Base-by-base conservation (phyloP, 768 basidiomycete species). In the Tulasnella sp. region DNA sequence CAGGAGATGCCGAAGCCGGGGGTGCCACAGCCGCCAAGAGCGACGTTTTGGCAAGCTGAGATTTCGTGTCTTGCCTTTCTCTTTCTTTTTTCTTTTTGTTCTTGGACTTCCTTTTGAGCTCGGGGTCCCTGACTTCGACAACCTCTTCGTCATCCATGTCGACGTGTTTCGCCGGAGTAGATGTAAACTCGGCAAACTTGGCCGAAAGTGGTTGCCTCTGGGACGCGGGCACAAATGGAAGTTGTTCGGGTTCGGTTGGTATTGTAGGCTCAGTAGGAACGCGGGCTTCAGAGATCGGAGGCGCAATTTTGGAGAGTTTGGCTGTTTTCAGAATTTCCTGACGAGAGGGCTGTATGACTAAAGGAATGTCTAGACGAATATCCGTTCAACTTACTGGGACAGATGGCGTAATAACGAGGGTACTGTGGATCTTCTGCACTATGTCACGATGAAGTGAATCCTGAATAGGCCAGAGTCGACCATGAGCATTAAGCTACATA, bases 141-240 rank as follows among this genome's bases (percentile, higher is more conserved):
- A 95, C 90, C 1, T 89, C 86, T 81, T 93, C 93, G 26, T 82
- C 83, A 37, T 82, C 82, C 44, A 82, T 46, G 1, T 73, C 77
- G 20, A 40, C 42, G 46, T 37, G 26, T 23, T 61, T 42, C 16
- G 67, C 73, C 23, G 57, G 76, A 39, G 80, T 75, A 35, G 76
- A 78, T 75, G 77, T 79, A 46, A 55, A 78, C 15, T 51, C 37
- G 3, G 44, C 55, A 35, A 42, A 37, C 23, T 61, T 71, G 44
- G 42, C 55, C 37, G 81, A 78, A 51, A 82, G 83, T 26, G 82
- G 77, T 73, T 82, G 82, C 29, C 94, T 89, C 81, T 90, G 87
- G 0, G 88, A 84, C 0, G 89, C 87, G 70, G 94, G 94, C 11
- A 96, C 87, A 80, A 91, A 96, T 0, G 94, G 90, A 9, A 95